Percentiles rank a stretch among this genome's conserved stretches.
Conservation (phyloP, 805 yeast genomes). For the Nakazawaea ishiwadae region DNA sequence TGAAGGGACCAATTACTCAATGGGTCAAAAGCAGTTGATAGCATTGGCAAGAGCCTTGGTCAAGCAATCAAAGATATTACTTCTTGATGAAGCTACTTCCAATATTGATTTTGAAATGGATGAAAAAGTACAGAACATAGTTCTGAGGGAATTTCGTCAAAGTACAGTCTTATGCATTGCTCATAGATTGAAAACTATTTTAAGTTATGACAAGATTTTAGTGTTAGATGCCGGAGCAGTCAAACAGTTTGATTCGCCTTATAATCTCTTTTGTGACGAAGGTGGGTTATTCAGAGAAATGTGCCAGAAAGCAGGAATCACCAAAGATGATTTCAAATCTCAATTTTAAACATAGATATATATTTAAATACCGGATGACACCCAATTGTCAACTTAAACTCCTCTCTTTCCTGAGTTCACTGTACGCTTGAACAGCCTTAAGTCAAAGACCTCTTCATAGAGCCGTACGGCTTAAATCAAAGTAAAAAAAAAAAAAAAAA, state of each 20-base stretch:
- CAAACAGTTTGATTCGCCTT: not conserved
- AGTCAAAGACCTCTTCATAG: too few relatives aligned
- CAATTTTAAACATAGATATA: too few relatives aligned
- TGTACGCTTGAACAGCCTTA: too few relatives aligned
- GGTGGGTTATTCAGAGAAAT: slow-evolving; percentile 29
- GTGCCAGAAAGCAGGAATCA: not conserved
- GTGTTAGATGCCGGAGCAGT: not conserved
- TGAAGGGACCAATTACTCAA: slow-evolving; percentile 67
- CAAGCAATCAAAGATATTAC: slow-evolving; percentile 65
- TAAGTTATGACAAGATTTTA: not conserved
- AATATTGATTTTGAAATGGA: slow-evolving; percentile 85
- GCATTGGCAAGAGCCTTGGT: slow-evolving; percentile 82
- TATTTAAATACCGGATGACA: too few relatives aligned
- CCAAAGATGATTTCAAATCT: too few relatives aligned
- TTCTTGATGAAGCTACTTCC: slow-evolving; percentile 80
- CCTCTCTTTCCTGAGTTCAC: too few relatives aligned
- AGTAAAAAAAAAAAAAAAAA: too few relatives aligned
- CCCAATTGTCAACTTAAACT: too few relatives aligned
- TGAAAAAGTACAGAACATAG: slow-evolving; percentile 67
- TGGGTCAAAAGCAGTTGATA: slow-evolving; percentile 73
- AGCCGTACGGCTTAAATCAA: too few relatives aligned
- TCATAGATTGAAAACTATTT: not conserved
- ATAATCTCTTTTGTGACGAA: slow-evolving; percentile 32
- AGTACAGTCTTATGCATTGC: not conserved
- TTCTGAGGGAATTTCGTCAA: slow-evolving; percentile 20